These are phyloP conservation scores for Nematodospora anomalae DNA, from an alignment of 1,139 yeast species.

Conservation along the genomic window DNA sequence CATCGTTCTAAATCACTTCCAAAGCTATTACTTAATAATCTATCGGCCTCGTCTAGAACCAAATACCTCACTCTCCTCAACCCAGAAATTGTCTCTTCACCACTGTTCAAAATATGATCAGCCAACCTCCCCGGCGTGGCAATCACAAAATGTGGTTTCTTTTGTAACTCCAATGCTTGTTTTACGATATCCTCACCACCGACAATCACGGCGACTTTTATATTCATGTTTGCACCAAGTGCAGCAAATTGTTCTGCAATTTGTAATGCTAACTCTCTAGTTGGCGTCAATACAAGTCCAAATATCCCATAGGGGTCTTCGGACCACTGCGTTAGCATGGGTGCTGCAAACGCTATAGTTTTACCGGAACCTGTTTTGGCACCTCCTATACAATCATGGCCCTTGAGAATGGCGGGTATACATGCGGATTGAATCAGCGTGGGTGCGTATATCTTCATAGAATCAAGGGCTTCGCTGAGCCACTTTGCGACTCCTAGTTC, in stretches of 20 bases:
- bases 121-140: conserved; percentile 98
- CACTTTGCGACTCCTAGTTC: conserved; percentile 79
- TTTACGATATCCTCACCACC: conserved; percentile 94
- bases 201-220: conserved; percentile 76
- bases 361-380: conserved; percentile 99
- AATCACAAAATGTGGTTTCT: conserved; percentile 87
- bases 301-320: conserved; percentile 91
- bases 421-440: conserved; percentile 86
- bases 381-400: conserved; percentile 94
- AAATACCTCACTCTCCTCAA: conserved; percentile 72
- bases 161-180: conserved; percentile 79
- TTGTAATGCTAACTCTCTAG: conserved; percentile 92
- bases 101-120: conserved; percentile 84
- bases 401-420: conserved; percentile 80
- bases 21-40: conserved; percentile 80
- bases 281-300: conserved; percentile 89
- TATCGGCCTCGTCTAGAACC: conserved; percentile 96
- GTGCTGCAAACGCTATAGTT: conserved; percentile 95
- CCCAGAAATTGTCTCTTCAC: conserved; percentile 84
- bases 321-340: conserved; percentile 93
- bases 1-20: conserved; percentile 76
- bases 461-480: conserved; percentile 75
- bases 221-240: conserved; percentile 84
- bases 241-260: conserved; percentile 97
- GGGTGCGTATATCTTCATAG: conserved; percentile 83